Evolutionary conservation across 495 filamentous ascomycete genomes (phyloP).

Genomic region (Letharia lupina): DNA sequence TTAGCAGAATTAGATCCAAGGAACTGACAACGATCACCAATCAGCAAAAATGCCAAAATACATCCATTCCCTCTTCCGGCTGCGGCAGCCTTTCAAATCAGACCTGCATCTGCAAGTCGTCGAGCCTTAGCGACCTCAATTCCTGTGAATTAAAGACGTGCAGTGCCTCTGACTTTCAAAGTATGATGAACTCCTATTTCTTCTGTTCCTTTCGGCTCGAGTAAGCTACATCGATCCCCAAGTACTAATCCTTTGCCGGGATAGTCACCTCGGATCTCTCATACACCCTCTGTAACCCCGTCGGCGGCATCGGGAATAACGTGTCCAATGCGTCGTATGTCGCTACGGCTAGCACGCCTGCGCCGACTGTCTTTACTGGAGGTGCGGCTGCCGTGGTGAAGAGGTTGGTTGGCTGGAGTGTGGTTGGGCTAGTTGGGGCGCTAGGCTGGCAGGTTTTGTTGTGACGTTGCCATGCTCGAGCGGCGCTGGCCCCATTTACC

Average conservation of each 20-base stretch:
- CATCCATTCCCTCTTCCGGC: neutral
- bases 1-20: neutral
- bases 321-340: neutral
- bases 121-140: neutral
- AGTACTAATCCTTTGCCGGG: neutral
- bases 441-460: neutral
- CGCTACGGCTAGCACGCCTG: neutral
- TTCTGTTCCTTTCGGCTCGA: neutral
- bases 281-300: neutral
- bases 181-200: neutral
- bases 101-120: neutral
- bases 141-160: neutral
- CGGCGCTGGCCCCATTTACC: too few species aligned
- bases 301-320: neutral
- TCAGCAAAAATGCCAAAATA: neutral
- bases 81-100: neutral
- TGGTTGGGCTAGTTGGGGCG: neutral
- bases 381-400: neutral
- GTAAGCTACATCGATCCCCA: neutral
- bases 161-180: neutral
- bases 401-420: neutral
- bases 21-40: neutral
- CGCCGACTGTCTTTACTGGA: neutral
- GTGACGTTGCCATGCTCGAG: neutral
- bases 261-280: neutral